Conservation (phyloP, 441 rosid species). For the Codiaeum variegatum region DNA sequence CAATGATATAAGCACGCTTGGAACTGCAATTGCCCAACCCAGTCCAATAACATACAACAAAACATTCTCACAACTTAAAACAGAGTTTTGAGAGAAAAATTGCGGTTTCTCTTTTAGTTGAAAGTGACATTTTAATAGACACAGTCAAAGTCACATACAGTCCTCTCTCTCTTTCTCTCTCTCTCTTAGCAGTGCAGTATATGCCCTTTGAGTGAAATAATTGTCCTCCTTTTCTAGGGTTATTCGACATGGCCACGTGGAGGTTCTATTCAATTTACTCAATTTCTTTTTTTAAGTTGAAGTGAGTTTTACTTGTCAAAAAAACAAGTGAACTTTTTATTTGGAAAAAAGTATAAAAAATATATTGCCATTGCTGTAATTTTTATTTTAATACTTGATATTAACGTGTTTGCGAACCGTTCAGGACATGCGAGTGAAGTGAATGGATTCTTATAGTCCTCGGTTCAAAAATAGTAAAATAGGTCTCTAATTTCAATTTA, state of each 20-base stretch:
- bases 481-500: no score
- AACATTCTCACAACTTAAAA: neutral
- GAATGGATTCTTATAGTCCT: no score
- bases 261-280: neutral
- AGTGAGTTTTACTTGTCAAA: no score
- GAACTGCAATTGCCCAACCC: neutral
- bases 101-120: constrained; percentile 43
- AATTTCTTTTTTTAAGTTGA: no score
- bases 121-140: constrained; percentile 44
- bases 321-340: no score
- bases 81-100: neutral
- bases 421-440: no score
- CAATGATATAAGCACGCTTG: constrained; percentile 15
- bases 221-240: constrained; percentile 30
- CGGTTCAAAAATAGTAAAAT: no score
- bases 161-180: no score
- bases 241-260: constrained; percentile 28
- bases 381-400: no score
- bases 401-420: no score
- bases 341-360: no score
- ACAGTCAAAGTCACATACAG: constrained; percentile 32
- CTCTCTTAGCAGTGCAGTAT: neutral
- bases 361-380: no score
- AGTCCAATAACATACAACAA: neutral
- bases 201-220: constrained; percentile 24